A percentile compares a stretch with the other conserved stretches of the same genome.
These are phyloP conservation scores for Sporothrix inflata DNA, from an alignment of 2,329 filamentous ascomycete species.

Conservation along the genomic window DNA sequence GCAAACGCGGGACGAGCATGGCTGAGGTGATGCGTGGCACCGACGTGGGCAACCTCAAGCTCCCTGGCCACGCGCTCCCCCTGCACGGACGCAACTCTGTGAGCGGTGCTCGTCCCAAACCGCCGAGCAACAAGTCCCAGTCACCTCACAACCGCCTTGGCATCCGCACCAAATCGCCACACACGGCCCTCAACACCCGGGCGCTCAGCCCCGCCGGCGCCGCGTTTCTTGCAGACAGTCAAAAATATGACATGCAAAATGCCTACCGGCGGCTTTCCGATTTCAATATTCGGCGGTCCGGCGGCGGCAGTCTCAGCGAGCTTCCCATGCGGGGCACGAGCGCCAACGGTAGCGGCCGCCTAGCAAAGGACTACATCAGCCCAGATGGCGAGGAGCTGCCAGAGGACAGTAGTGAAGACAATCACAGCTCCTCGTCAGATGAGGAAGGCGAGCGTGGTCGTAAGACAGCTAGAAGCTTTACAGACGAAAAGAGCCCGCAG, in stretches of 20 bases:
- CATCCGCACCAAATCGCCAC: slow-evolving; percentile 53
- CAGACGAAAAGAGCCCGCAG: slow-evolving; percentile 44
- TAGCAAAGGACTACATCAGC: slow-evolving; percentile 69
- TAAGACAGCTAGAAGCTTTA: slow-evolving; percentile 55
- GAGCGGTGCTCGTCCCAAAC: slow-evolving; percentile 34
- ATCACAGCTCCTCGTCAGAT: slow-evolving; percentile 57
- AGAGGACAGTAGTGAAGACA: slow-evolving; percentile 71
- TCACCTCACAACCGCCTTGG: slow-evolving; percentile 58
- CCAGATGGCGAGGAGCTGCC: slow-evolving; percentile 67
- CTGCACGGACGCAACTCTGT: slow-evolving; percentile 49
- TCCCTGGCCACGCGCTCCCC: slow-evolving; percentile 47
- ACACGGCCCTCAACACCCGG: slow-evolving; percentile 40
- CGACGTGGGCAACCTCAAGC: slow-evolving; percentile 54
- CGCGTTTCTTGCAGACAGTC: slow-evolving; percentile 60
- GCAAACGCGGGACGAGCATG: slow-evolving; percentile 43
- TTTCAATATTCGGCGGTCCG: slow-evolving; percentile 66
- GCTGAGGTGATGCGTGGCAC: slow-evolving; percentile 58
- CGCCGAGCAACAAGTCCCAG: slow-evolving; percentile 51
- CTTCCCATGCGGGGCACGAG: slow-evolving; percentile 57
- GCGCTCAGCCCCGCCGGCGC: slow-evolving; percentile 46
- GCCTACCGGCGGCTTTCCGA: slow-evolving; percentile 74
- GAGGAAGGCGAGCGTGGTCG: slow-evolving; percentile 68
- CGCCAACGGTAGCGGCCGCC: slow-evolving; percentile 52
- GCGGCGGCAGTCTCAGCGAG: slow-evolving; percentile 61
- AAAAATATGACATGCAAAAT: slow-evolving; percentile 67